These are phyloP conservation scores for Metarhizium sp. DNA, from an alignment of 2,329 filamentous ascomycete genomes.

Conservation along the genomic window DNA sequence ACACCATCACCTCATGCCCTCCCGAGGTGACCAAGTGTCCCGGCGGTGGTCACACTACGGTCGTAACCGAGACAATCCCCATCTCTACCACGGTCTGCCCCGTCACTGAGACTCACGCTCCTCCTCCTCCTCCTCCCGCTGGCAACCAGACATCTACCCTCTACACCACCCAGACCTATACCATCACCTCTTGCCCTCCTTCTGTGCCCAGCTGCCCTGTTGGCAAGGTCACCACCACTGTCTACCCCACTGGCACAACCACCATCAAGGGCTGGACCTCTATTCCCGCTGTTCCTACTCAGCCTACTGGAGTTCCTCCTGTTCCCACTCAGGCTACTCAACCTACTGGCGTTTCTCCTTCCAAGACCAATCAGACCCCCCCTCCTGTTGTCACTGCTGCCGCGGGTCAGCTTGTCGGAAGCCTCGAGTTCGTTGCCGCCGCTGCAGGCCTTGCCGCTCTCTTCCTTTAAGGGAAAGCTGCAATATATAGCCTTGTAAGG, in stretches of 20 bases:
- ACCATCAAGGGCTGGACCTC: conserved; percentile 11
- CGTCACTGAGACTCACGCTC: conserved; percentile 15
- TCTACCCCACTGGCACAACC: conserved; percentile 20
- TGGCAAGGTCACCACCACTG: conserved; percentile 19
- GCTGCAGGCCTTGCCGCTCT: conserved; percentile 23
- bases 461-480: conserved; percentile 9
- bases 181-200: conserved; percentile 22
- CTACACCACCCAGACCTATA: conserved; percentile 23
- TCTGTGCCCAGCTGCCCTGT: conserved; percentile 20
- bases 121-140: background rate
- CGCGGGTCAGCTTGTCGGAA: conserved; percentile 21
- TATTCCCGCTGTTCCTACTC: background rate
- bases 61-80: conserved; percentile 20
- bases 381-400: conserved; percentile 18
- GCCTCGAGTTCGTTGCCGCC: conserved; percentile 18
- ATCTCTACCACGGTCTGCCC: conserved; percentile 34
- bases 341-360: background rate
- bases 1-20: conserved; percentile 21
- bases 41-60: conserved; percentile 14
- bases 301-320: background rate
- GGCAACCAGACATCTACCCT: conserved; percentile 11
- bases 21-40: conserved; percentile 22
- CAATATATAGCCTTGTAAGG: background rate
- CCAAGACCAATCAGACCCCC: background rate
- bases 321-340: background rate